Evolutionary conservation across 2,329 filamentous ascomycete genomes (phyloP).

Genomic region (Endoconidiophora laricicola): DNA sequence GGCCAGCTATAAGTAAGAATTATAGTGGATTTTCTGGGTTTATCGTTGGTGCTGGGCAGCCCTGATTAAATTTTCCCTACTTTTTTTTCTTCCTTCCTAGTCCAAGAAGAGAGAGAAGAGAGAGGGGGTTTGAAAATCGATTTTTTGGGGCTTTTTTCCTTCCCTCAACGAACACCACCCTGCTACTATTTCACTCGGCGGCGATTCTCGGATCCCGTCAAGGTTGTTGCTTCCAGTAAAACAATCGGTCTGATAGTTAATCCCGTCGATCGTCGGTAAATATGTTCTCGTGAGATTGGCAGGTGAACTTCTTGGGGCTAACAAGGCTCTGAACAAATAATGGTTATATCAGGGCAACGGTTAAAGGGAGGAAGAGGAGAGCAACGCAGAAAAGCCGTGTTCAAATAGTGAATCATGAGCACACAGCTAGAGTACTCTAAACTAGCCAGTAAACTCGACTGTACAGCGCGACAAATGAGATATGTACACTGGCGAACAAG

Average conservation of each 20-base stretch:
- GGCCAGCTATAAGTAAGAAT: neutral
- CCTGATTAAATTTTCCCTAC: neutral
- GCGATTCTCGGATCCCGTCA: neutral
- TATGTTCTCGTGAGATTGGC: slow-evolving; percentile 3
- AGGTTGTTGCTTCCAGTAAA: neutral
- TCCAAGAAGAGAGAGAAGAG: neutral
- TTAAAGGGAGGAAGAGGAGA: no score
- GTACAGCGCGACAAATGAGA: neutral
- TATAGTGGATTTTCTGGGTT: neutral
- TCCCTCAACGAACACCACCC: neutral
- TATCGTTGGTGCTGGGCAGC: neutral
- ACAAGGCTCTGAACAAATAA: neutral
- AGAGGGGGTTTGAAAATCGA: no score
- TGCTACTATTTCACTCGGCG: neutral
- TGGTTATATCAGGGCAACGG: no score
- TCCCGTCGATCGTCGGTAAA: slow-evolving; percentile 7
- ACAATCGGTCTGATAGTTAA: neutral
- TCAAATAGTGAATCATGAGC: neutral
- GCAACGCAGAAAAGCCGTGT: no score
- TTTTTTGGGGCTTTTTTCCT: no score
- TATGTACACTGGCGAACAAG: neutral
- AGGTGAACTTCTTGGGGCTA: neutral
- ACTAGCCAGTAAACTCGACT: neutral
- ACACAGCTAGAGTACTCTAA: neutral
- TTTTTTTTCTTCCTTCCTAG: slow-evolving; percentile 1